Conservation (phyloP, 345 rosid genomes). For the Citropsis articulata region DNA sequence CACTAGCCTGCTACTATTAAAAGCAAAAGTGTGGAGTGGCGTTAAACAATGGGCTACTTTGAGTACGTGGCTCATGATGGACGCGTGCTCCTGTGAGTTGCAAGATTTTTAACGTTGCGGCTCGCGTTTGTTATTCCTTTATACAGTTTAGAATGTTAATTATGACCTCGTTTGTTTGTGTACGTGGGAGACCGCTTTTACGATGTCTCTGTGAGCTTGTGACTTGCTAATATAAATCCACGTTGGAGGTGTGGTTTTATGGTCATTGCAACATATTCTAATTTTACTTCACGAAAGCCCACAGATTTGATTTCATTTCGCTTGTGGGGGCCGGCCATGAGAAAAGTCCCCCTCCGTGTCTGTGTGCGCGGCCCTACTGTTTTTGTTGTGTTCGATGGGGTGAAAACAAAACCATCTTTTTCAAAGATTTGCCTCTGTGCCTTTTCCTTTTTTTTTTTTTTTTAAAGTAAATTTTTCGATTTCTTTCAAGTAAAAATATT, state of each 20-base stretch:
- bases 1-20: neutral
- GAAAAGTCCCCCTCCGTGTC: neutral
- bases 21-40: neutral
- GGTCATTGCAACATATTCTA: too few species aligned
- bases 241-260: neutral
- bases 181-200: too few species aligned
- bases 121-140: too few species aligned
- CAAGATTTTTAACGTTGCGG: neutral
- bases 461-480: too few species aligned
- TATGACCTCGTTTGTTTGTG: too few species aligned
- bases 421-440: neutral
- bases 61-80: neutral
- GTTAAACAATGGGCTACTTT: neutral
- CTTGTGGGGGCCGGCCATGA: neutral
- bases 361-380: neutral
- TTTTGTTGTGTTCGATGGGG: neutral
- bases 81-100: neutral
- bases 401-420: too few species aligned
- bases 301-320: neutral
- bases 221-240: too few species aligned
- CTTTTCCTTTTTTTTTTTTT: too few species aligned
- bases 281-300: too few species aligned
- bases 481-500: too few species aligned
- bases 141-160: too few species aligned
- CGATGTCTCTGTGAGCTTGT: too few species aligned